phyloP scores from a whole-genome alignment of 495 filamentous ascomycete species.

The Aspergillus bertholletiae region DNA sequence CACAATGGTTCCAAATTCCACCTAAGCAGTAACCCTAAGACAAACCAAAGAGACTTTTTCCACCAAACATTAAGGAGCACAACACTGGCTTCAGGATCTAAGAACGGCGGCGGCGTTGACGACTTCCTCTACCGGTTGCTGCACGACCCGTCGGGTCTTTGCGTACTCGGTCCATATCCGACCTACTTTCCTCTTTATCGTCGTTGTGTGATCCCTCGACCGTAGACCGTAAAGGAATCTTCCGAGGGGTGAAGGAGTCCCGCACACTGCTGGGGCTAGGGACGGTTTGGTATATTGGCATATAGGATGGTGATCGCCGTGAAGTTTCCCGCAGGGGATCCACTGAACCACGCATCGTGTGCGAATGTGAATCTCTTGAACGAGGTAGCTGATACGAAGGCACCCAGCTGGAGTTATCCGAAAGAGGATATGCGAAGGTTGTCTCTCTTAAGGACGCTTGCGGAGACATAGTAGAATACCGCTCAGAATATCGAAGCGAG shows the following conservation, averaged over 20 bases:
- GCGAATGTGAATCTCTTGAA: slow-evolving; percentile 23
- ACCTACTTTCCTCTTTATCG: slow-evolving; percentile 9
- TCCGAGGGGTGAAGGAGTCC: slow-evolving; percentile 13
- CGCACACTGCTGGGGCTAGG: slow-evolving; percentile 12
- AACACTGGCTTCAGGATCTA: slow-evolving; percentile 5
- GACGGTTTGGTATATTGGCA: slow-evolving; percentile 17
- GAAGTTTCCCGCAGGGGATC: slow-evolving; percentile 28
- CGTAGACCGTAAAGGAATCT: slow-evolving; percentile 15
- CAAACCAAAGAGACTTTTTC: slow-evolving; percentile 1
- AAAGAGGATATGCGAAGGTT: slow-evolving; percentile 31
- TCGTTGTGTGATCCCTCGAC: slow-evolving; percentile 20
- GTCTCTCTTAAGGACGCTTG: slow-evolving; percentile 26
- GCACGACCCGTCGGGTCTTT: slow-evolving; percentile 16
- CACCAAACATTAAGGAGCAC: slow-evolving; percentile 5
- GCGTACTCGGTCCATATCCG: slow-evolving; percentile 23
- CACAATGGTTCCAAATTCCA: slow-evolving; percentile 6
- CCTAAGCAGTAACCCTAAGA: slow-evolving; percentile 5
- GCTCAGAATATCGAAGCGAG: slow-evolving; percentile 27
- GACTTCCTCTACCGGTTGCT: slow-evolving; percentile 12
- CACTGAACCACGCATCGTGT: slow-evolving; percentile 27
- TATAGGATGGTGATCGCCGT: slow-evolving; percentile 8
- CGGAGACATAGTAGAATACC: slow-evolving; percentile 22
- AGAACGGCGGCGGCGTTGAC: slow-evolving; percentile 24
- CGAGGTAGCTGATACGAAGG: slow-evolving; percentile 38
- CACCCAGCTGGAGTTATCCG: slow-evolving; percentile 46